These are phyloP conservation scores for Populus hybrid DNA, from an alignment of 441 rosid genomes.

Conservation along the genomic window DNA sequence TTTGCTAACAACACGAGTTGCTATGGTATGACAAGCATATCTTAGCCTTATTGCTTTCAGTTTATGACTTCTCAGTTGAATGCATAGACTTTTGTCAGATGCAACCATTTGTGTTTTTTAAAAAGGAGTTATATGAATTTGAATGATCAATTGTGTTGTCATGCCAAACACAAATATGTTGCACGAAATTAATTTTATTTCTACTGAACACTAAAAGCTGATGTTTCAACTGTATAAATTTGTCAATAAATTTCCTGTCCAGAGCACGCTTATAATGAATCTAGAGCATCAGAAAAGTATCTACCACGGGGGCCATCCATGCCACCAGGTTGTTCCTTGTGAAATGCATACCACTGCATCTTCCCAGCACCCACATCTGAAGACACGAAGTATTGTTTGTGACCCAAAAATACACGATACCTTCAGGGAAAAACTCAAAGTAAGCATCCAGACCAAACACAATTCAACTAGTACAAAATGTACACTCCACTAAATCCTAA, in stretches of 20 bases:
- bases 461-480: neutral
- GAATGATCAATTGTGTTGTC: neutral
- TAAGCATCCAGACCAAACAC: slow-evolving; percentile 12
- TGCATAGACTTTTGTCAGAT: neutral
- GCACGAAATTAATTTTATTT: neutral
- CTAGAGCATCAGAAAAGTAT: slow-evolving; percentile 4
- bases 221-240: neutral
- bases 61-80: slow-evolving; percentile 3
- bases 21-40: neutral
- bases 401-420: slow-evolving; percentile 89
- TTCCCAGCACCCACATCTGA: slow-evolving; percentile 95
- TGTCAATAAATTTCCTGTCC: neutral
- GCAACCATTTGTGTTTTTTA: neutral
- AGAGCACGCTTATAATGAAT: neutral
- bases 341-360: slow-evolving; percentile 99
- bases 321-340: slow-evolving; percentile 82
- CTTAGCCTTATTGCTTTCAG: neutral
- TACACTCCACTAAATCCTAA: neutral
- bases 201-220: neutral
- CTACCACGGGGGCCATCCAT: slow-evolving; percentile 59
- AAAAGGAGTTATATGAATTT: neutral
- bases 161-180: neutral
- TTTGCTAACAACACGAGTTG: neutral
- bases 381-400: slow-evolving; percentile 93
- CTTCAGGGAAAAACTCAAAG: slow-evolving; percentile 28